A percentile compares a stretch with the other conserved stretches of the same genome.
phyloP scores from a whole-genome alignment of 345 rosid species.

The Salix koriyanagi region DNA sequence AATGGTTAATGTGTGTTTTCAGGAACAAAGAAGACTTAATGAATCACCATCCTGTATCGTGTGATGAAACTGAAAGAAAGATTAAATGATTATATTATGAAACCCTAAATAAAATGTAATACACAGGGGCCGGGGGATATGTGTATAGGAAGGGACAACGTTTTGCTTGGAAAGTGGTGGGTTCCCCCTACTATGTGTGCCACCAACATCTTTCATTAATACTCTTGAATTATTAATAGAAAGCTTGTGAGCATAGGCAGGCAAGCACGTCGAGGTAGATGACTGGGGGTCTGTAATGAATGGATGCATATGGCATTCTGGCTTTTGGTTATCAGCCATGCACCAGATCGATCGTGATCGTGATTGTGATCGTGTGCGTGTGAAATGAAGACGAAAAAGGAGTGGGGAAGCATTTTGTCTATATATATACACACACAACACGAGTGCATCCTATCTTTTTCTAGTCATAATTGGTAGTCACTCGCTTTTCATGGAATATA shows the following conservation, averaged over 20 bases:
- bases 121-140: not conserved
- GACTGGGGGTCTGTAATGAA: not conserved
- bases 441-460: slow-evolving; percentile 23
- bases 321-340: not conserved
- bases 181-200: not conserved
- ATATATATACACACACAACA: slow-evolving; percentile 22
- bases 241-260: not conserved
- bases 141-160: not conserved
- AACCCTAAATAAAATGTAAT: not conserved
- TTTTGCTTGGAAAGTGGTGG: slow-evolving; percentile 1
- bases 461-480: slow-evolving; percentile 1
- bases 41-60: not conserved
- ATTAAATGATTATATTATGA: not conserved
- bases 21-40: not conserved
- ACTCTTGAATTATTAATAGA: not conserved
- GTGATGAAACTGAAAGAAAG: not conserved
- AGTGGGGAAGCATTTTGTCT: slow-evolving; percentile 16
- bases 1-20: not conserved
- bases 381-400: not conserved
- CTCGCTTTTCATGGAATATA: not conserved
- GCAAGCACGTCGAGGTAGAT: slow-evolving; percentile 15
- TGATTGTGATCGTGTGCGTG: too few relatives aligned
- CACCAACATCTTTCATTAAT: not conserved
- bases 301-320: not conserved
- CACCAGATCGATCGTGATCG: not conserved